These are phyloP conservation scores for Staphylotrichum tortipilum DNA, from an alignment of 495 filamentous ascomycete species.

Conservation along the genomic window DNA sequence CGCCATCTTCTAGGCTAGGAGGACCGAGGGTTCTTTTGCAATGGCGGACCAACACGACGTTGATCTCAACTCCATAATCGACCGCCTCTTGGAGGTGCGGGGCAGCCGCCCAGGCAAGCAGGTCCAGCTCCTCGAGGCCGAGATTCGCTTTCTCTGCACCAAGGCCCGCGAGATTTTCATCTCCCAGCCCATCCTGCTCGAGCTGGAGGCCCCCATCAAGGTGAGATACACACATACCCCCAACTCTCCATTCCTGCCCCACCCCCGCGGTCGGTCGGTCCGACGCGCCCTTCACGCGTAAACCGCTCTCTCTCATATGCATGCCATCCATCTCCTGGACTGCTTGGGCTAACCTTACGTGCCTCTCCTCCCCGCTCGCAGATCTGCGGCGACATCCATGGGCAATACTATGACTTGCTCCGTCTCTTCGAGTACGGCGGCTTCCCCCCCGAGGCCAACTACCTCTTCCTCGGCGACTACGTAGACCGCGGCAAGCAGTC, in stretches of 20 bases:
- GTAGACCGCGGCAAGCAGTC: slow-evolving; percentile 99
- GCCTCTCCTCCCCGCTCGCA: slow-evolving; percentile 34
- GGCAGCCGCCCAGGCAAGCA: slow-evolving; percentile 97
- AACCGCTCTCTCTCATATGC: neutral
- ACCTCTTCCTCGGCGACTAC: slow-evolving; percentile 98
- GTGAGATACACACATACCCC: slow-evolving; percentile 40
- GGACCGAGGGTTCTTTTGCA: slow-evolving; percentile 25
- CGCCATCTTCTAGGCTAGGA: slow-evolving; percentile 38
- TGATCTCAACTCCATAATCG: slow-evolving; percentile 98
- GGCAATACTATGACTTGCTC: slow-evolving; percentile 97
- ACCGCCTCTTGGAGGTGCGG: slow-evolving; percentile 92
- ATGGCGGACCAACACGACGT: slow-evolving; percentile 98
- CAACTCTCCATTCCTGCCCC: too few species aligned
- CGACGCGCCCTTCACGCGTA: neutral
- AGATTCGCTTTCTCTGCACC: slow-evolving; percentile 96
- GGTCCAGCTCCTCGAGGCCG: slow-evolving; percentile 90
- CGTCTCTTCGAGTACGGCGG: slow-evolving; percentile 98
- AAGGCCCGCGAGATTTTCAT: slow-evolving; percentile 99
- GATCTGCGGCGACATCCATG: slow-evolving; percentile 99
- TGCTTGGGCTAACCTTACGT: too few species aligned
- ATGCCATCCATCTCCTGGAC: too few species aligned
- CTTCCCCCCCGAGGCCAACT: slow-evolving; percentile 97
- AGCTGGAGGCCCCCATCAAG: slow-evolving; percentile 98
- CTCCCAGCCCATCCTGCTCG: slow-evolving; percentile 93
- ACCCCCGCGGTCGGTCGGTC: neutral